Conservation (phyloP, 1,139 yeast species). For the Citeromyces hawaiiensis region DNA sequence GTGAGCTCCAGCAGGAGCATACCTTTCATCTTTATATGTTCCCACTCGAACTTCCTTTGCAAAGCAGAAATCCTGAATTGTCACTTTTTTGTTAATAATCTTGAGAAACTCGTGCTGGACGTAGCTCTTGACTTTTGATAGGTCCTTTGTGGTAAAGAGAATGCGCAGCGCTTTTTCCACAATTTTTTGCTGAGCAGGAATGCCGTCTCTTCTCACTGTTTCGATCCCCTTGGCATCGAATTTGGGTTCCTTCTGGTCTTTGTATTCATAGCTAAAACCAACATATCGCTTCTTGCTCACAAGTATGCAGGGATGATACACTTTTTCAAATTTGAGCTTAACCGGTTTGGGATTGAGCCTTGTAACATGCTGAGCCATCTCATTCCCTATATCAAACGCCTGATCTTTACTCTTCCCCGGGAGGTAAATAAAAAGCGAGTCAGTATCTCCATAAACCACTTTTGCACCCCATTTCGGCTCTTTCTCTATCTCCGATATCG, state of each 20-base stretch:
- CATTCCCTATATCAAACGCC: slow-evolving; percentile 65
- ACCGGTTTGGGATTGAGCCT: slow-evolving; percentile 70
- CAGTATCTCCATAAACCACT: slow-evolving; percentile 96
- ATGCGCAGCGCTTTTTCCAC: slow-evolving; percentile 57
- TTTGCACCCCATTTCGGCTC: slow-evolving; percentile 65
- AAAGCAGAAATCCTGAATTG: slow-evolving; percentile 77
- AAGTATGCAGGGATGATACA: slow-evolving; percentile 75
- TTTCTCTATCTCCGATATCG: slow-evolving; percentile 56
- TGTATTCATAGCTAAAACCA: slow-evolving; percentile 62
- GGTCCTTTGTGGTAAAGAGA: slow-evolving; percentile 59
- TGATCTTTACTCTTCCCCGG: slow-evolving; percentile 72
- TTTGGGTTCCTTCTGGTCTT: slow-evolving; percentile 38
- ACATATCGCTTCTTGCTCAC: slow-evolving; percentile 85
- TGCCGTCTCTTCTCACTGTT: slow-evolving; percentile 87
- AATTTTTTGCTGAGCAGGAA: slow-evolving; percentile 81
- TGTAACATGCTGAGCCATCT: slow-evolving; percentile 54
- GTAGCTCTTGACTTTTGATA: slow-evolving; percentile 56
- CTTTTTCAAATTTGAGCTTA: slow-evolving; percentile 79
- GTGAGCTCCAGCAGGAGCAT: slow-evolving; percentile 86
- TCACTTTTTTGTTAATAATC: slow-evolving; percentile 44
- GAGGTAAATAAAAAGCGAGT: slow-evolving; percentile 77
- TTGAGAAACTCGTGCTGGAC: slow-evolving; percentile 53
- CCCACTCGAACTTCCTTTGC: slow-evolving; percentile 87
- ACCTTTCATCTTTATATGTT: slow-evolving; percentile 54
- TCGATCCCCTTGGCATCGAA: slow-evolving; percentile 97